Conservation (phyloP, 805 yeast species). For the Yarrowia sp. region DNA sequence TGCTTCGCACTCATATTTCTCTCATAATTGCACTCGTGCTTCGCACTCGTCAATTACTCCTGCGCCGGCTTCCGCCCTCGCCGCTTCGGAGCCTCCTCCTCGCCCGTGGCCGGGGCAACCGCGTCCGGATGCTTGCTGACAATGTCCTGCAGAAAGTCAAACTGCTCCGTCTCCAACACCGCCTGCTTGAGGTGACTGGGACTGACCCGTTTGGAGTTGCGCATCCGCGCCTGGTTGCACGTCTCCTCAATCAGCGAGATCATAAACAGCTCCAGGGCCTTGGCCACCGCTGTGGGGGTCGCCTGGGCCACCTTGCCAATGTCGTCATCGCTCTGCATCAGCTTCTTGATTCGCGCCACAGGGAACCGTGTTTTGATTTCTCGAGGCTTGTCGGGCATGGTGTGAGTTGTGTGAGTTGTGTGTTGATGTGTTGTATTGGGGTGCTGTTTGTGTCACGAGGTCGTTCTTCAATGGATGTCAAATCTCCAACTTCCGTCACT, state of each 20-base stretch:
- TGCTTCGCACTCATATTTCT: no score
- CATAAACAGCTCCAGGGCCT: slow-evolving; percentile 91
- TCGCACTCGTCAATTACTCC: not conserved
- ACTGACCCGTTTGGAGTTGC: slow-evolving; percentile 79
- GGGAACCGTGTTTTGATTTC: slow-evolving; percentile 55
- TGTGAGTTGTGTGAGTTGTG: not conserved
- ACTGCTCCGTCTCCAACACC: slow-evolving; percentile 83
- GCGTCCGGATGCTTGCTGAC: slow-evolving; percentile 65
- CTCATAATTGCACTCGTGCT: no score
- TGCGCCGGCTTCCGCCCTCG: slow-evolving; percentile 39
- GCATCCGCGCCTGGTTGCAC: slow-evolving; percentile 73
- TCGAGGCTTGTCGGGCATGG: slow-evolving; percentile 30
- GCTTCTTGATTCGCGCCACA: slow-evolving; percentile 87
- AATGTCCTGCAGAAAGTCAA: slow-evolving; percentile 87
- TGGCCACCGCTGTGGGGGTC: slow-evolving; percentile 96
- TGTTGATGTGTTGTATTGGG: no score
- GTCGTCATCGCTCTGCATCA: slow-evolving; percentile 98
- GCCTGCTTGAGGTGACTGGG: slow-evolving; percentile 86
- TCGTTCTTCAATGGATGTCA: no score
- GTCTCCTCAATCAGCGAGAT: slow-evolving; percentile 87
- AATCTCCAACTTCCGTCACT: no score
- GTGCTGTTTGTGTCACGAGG: no score
- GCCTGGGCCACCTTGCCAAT: slow-evolving; percentile 99
- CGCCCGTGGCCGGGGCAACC: slow-evolving; percentile 45
- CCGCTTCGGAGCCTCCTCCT: slow-evolving; percentile 38